Base-by-base conservation (phyloP, 139 green algal species). In the Tetraselmis chui region DNA sequence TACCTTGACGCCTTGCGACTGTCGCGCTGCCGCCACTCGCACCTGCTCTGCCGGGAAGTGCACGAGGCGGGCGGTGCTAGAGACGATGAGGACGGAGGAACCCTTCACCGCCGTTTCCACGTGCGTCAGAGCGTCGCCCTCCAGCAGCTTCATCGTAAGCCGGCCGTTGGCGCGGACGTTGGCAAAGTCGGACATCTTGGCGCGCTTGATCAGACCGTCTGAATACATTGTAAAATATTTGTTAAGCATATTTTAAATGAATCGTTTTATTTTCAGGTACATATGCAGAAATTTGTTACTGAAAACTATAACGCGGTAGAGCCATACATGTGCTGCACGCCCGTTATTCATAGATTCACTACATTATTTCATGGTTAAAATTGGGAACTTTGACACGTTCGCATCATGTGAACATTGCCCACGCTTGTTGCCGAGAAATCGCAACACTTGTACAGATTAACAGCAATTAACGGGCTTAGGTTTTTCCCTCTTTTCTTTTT, bases 201-300 rank as follows among this genome's bases (percentile, higher is more conserved):
- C 90, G 31, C 87, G 86, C 88, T 97, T 96, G 80, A 97, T 90
- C 31, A 83, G 31, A 67, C 92, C 93, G 0, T 79, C 31, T 31
- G 28, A n/a, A n/a, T n/a, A n/a, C n/a, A n/a, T n/a, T n/a, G n/a
- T 25, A 83, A 83, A 80, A 25, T 28, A 31, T 24, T 80, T 25
- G 25, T 24, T 80, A 59, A 59, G n/a, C 78, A 24, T 80, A 23
- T 82, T 23, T 28, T 29, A 82, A 23, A 26, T 23, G 18, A 23
- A 18, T 26, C 18, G 29, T 26, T 29, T 82, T 22, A 23, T 30
- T 75, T 24, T 79, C 18, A 29, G 26, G 78, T 28, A n/a, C n/a
- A n/a, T n/a, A n/a, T n/a, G n/a, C n/a, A n/a, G n/a, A n/a, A n/a
- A n/a, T n/a, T n/a, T n/a, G n/a, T n/a, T n/a, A n/a, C n/a, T n/a